Percentiles rank a stretch among this genome's conserved stretches.
These are phyloP conservation scores for Blastomyces emzantsi DNA, from an alignment of 2,329 filamentous ascomycete species.

Conservation along the genomic window DNA sequence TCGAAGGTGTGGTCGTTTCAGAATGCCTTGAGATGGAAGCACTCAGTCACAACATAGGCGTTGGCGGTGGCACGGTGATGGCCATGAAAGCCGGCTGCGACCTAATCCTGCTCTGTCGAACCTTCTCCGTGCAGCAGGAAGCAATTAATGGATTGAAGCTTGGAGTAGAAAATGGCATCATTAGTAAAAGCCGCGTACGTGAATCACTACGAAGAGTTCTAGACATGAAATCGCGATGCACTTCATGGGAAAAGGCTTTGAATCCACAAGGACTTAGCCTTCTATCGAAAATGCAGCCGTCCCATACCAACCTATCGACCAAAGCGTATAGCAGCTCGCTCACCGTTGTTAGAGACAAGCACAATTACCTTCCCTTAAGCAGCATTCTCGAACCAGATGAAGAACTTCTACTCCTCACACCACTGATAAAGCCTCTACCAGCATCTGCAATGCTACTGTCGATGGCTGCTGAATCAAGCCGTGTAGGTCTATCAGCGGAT, in stretches of 20 bases:
- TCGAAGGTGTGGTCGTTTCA: conserved; percentile 85
- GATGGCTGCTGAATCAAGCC: conserved; percentile 40
- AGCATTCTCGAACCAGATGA: conserved; percentile 74
- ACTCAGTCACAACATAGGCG: conserved; percentile 89
- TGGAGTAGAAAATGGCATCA: conserved; percentile 82
- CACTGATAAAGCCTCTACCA: conserved; percentile 82
- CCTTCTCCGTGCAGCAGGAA: conserved; percentile 81
- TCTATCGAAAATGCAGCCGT: conserved; percentile 70
- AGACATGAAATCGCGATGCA: conserved; percentile 72
- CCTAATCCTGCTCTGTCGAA: conserved; percentile 76
- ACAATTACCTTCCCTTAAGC: conserved; percentile 71
- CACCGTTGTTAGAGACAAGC: conserved; percentile 83
- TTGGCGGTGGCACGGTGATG: conserved; percentile 94
- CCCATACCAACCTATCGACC: conserved; percentile 70
- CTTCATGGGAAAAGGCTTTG: conserved; percentile 85
- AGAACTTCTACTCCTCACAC: conserved; percentile 80
- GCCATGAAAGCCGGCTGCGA: conserved; percentile 95
- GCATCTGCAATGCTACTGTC: conserved; percentile 75
- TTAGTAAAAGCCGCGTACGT: conserved; percentile 68
- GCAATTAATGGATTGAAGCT: conserved; percentile 83
- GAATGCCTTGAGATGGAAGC: conserved; percentile 97
- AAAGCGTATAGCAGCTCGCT: conserved; percentile 89
- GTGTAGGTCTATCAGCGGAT: conserved; percentile 39
- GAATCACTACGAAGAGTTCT: conserved; percentile 72
- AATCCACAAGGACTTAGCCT: conserved; percentile 71